A percentile compares a stretch with the other conserved stretches of the same genome.
Evolutionary conservation across 768 basidiomycete species (phyloP).

Genomic region (Sporobolomyces roseus): DNA sequence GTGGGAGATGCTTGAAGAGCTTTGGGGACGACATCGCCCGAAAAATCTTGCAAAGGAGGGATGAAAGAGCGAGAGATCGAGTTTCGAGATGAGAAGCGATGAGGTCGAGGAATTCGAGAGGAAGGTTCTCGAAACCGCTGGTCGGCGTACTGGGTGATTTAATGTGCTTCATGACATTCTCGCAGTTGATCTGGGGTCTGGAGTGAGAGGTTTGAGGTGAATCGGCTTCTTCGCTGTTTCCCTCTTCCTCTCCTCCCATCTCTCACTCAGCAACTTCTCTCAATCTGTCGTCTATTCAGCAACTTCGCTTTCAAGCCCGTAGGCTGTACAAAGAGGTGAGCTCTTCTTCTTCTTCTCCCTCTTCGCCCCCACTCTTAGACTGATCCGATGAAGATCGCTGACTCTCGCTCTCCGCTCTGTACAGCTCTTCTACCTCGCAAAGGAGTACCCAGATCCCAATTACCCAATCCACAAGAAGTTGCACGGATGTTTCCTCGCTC

Average conservation of each 20-base stretch:
- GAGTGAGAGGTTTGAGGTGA: background rate
- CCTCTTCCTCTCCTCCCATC: no score
- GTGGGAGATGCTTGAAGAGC: no score
- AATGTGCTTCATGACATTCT: no score
- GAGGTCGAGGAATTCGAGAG: background rate
- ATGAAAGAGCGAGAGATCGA: no score
- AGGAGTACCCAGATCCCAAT: constrained; percentile 38
- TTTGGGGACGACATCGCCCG: no score
- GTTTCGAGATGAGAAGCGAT: no score
- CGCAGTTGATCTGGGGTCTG: no score
- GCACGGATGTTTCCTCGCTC: constrained; percentile 35
- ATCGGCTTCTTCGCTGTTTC: no score
- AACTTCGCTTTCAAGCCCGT: constrained; percentile 26
- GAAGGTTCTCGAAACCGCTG: no score
- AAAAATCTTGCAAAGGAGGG: no score
- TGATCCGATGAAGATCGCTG: background rate
- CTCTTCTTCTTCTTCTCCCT: background rate
- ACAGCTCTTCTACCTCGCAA: constrained; percentile 29
- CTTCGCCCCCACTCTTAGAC: background rate
- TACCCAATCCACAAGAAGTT: constrained; percentile 32
- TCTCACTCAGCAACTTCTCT: no score
- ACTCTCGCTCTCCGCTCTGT: background rate
- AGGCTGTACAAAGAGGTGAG: constrained; percentile 40
- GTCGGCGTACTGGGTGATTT: no score
- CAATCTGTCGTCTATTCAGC: constrained; percentile 23